These are phyloP conservation scores for Phytophthora megakarya DNA, from an alignment of 352 stramenopile genomes.

Conservation along the genomic window DNA sequence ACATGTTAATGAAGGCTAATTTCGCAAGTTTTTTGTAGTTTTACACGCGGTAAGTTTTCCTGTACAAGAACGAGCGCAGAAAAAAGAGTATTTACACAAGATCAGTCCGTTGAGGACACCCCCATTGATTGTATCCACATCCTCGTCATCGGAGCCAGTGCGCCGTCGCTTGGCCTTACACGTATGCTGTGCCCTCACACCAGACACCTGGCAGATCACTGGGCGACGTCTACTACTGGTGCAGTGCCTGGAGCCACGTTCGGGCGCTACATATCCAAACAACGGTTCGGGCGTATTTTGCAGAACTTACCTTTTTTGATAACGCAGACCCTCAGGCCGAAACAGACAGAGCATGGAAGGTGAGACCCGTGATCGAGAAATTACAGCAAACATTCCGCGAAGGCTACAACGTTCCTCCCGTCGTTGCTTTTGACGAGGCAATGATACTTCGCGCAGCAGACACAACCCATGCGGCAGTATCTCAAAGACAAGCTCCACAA, in stretches of 20 bases:
- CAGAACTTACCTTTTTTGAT: constrained; percentile 26
- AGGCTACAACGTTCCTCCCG: constrained; percentile 5
- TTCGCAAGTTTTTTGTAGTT: neutral
- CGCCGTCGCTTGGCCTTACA: constrained; percentile 18
- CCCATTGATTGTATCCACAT: too few species aligned
- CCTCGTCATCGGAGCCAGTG: constrained; percentile 1
- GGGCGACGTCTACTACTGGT: constrained; percentile 1
- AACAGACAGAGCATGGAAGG: constrained; percentile 17
- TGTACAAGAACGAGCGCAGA: too few species aligned
- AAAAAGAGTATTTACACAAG: neutral
- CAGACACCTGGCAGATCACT: constrained; percentile 12
- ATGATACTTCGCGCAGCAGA: too few species aligned
- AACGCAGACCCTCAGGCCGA: neutral
- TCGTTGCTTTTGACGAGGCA: too few species aligned
- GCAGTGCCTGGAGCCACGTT: constrained; percentile 20
- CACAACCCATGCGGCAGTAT: neutral
- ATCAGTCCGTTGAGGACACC: too few species aligned
- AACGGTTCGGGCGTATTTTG: constrained; percentile 10
- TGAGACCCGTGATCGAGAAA: constrained; percentile 5
- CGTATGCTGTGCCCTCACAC: constrained; percentile 17
- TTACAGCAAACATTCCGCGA: constrained; percentile 3
- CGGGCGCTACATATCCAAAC: constrained; percentile 16
- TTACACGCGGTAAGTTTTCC: too few species aligned
- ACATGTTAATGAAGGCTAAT: constrained; percentile 4
- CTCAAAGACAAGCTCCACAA: too few species aligned